These are phyloP conservation scores for Carex parvula DNA, from an alignment of 176 grass and related monocot species.

Conservation along the genomic window DNA sequence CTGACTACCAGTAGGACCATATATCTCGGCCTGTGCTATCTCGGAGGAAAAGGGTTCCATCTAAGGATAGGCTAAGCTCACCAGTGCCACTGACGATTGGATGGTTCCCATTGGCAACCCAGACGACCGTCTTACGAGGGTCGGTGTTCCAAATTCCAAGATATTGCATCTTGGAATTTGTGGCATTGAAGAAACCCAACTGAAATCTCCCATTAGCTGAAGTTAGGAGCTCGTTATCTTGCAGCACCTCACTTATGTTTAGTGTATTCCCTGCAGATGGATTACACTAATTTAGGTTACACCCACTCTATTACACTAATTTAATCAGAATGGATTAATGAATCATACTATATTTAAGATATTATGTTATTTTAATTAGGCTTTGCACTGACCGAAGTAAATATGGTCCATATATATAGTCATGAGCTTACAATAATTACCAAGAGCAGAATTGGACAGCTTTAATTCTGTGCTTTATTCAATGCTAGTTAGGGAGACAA, in stretches of 20 bases:
- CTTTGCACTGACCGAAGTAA: too few relatives aligned
- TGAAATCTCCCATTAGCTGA: conserved; percentile 13
- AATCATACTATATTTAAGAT: too few relatives aligned
- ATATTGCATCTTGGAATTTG: not conserved
- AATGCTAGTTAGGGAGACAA: not conserved
- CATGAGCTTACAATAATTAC: too few relatives aligned
- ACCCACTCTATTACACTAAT: not conserved
- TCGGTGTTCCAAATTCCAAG: conserved; percentile 17
- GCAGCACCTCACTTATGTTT: not conserved
- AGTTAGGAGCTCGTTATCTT: not conserved
- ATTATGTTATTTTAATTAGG: not conserved
- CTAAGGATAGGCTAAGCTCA: not conserved
- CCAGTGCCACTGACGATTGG: not conserved
- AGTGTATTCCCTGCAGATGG: not conserved
- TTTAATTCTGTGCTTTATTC: too few relatives aligned
- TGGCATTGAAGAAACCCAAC: conserved; percentile 17
- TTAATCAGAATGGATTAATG: not conserved
- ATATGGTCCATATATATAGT: too few relatives aligned
- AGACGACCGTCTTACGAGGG: not conserved
- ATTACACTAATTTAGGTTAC: not conserved
- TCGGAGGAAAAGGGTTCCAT: not conserved
- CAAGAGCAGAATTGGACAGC: too few relatives aligned
- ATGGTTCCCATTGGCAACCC: not conserved
- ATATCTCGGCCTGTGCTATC: not conserved
- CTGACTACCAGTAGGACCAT: conserved; percentile 17